These are phyloP conservation scores for Posidonia oceanica DNA, from an alignment of 116 monocot genomes.

Conservation along the genomic window DNA sequence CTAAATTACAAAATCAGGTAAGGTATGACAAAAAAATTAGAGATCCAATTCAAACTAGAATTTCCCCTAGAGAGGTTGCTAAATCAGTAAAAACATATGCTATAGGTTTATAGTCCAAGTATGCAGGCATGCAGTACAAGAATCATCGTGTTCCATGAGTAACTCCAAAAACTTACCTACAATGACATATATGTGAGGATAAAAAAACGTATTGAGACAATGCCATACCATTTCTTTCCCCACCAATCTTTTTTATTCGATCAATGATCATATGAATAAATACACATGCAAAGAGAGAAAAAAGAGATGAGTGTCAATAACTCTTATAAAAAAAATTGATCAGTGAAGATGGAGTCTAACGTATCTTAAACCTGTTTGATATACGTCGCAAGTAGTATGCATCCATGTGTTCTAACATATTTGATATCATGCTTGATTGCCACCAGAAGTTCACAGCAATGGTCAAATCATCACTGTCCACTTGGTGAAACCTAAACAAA, in stretches of 20 bases:
- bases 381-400: slow-evolving; percentile 80
- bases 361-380: slow-evolving; percentile 53
- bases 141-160: no score
- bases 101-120: no score
- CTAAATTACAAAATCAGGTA: no score
- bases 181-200: neutral
- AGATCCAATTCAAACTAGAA: no score
- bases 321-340: neutral
- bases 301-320: slow-evolving; percentile 18
- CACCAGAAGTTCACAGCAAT: slow-evolving; percentile 97
- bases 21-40: no score
- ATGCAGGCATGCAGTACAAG: no score
- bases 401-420: slow-evolving; percentile 93
- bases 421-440: slow-evolving; percentile 63
- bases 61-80: no score
- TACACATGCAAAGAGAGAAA: slow-evolving; percentile 11
- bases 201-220: neutral
- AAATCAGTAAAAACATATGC: no score
- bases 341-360: neutral
- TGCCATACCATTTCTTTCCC: slow-evolving; percentile 77
- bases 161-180: no score
- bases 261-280: slow-evolving; percentile 8
- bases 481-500: slow-evolving; percentile 84
- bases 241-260: slow-evolving; percentile 54
- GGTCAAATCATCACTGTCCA: slow-evolving; percentile 87